Conservation (phyloP, 495 filamentous ascomycete species). For the Tuber aestivum region DNA sequence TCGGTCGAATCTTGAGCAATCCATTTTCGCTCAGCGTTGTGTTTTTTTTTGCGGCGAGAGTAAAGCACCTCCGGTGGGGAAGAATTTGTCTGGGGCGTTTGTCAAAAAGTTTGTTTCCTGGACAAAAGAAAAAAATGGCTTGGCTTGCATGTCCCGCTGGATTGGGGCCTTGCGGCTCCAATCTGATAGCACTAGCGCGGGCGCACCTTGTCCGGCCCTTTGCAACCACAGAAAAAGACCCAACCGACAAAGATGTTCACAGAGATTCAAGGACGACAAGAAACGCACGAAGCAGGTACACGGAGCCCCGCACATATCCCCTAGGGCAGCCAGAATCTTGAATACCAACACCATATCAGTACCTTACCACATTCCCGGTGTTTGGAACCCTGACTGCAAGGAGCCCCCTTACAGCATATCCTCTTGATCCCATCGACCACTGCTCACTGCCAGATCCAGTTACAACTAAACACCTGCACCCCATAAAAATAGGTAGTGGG, state of each 20-base stretch:
- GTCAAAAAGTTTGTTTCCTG: background rate
- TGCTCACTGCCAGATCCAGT: too few relatives aligned
- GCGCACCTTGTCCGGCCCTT: background rate
- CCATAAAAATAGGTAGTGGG: too few relatives aligned
- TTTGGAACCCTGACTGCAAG: too few relatives aligned
- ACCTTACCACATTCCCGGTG: too few relatives aligned
- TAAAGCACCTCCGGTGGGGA: background rate
- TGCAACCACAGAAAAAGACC: background rate
- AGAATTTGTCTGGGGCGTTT: background rate
- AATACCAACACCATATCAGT: background rate
- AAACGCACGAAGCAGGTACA: background rate
- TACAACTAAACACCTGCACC: too few relatives aligned
- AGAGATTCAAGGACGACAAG: too few relatives aligned
- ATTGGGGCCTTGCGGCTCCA: background rate
- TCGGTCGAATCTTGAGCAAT: constrained; percentile 25
- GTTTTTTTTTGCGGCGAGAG: constrained; percentile 6
- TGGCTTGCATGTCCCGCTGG: background rate
- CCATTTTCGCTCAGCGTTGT: constrained; percentile 17
- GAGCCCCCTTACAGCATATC: too few relatives aligned
- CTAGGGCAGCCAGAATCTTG: background rate
- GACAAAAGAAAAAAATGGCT: background rate
- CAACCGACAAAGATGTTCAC: too few relatives aligned
- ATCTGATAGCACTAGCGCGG: too few relatives aligned
- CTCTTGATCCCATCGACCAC: too few relatives aligned
- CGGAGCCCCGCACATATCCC: background rate